A percentile compares a stretch with the other conserved stretches of the same genome.
Evolutionary conservation across 2,329 filamentous ascomycete species (phyloP).

Genomic region (Chrysoporthe puriensis): DNA sequence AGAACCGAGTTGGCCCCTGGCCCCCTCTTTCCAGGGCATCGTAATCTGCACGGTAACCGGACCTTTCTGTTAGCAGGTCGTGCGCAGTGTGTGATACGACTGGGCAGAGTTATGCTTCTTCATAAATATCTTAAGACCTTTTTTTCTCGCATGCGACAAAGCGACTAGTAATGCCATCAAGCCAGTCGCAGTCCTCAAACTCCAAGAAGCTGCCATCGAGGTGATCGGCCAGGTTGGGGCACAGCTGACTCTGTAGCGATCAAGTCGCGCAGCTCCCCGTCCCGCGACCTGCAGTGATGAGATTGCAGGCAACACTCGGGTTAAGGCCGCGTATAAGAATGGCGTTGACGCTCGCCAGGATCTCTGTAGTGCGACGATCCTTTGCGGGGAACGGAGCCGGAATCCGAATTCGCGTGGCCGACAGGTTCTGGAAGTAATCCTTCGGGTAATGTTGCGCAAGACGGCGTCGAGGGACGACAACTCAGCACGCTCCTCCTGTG

Average conservation of each 20-base stretch:
- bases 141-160: neutral
- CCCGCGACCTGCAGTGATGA: neutral
- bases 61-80: neutral
- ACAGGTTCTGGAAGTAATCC: constrained; percentile 8
- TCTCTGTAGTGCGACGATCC: constrained; percentile 4
- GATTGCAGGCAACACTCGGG: neutral
- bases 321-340: too few species aligned
- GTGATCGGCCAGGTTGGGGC: neutral
- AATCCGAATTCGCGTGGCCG: neutral
- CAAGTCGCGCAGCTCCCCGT: neutral
- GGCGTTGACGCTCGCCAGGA: constrained; percentile 13
- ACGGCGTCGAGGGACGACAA: neutral
- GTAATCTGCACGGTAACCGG: neutral
- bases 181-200: neutral
- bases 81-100: neutral
- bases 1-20: neutral
- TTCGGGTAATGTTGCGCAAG: constrained; percentile 3
- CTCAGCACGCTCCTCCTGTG: neutral
- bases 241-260: neutral
- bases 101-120: neutral
- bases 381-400: neutral
- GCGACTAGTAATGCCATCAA: neutral
- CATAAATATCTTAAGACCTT: neutral
- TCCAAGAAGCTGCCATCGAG: neutral
- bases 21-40: neutral